These are phyloP conservation scores for Pinus taeda DNA, from an alignment of 75 land plant species.

Conservation along the genomic window DNA sequence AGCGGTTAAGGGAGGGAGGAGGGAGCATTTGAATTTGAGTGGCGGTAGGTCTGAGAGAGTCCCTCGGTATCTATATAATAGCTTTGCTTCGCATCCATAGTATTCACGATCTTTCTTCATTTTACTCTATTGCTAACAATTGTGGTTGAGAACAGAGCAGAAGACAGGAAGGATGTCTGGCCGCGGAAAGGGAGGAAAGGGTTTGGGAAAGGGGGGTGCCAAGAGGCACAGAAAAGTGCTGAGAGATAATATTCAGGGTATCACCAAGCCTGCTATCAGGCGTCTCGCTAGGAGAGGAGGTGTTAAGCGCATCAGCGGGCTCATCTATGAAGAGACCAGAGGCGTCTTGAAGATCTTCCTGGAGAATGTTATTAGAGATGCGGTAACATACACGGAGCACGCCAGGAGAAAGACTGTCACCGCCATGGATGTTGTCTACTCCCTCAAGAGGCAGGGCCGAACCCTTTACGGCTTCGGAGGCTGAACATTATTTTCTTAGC, in stretches of 20 bases:
- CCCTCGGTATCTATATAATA: too few species aligned
- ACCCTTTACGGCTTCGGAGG: conserved; percentile 8
- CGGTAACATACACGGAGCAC: conserved; percentile 28
- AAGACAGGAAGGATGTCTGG: conserved; percentile 17
- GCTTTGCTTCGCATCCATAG: too few species aligned
- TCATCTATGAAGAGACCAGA: conserved; percentile 12
- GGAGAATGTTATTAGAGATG: conserved; percentile 19
- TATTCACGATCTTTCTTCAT: too few species aligned
- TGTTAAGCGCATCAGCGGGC: neutral
- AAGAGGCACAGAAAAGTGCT: conserved; percentile 25
- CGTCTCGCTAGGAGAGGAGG: conserved; percentile 9
- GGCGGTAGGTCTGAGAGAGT: too few species aligned
- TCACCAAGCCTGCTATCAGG: conserved; percentile 6
- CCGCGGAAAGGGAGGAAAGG: conserved; percentile 37
- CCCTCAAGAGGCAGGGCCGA: conserved; percentile 24
- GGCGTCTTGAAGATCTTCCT: conserved; percentile 13
- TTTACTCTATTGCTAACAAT: too few species aligned
- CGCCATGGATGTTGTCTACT: conserved; percentile 9
- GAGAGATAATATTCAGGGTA: neutral
- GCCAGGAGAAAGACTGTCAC: conserved; percentile 34
- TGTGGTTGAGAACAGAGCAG: too few species aligned
- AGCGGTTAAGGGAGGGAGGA: too few species aligned
- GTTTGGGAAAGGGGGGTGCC: conserved; percentile 33
- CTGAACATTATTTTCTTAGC: too few species aligned
- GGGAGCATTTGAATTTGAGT: too few species aligned